Conservation (phyloP, 2,329 filamentous ascomycete genomes). For the Sphaceloma murrayae region DNA sequence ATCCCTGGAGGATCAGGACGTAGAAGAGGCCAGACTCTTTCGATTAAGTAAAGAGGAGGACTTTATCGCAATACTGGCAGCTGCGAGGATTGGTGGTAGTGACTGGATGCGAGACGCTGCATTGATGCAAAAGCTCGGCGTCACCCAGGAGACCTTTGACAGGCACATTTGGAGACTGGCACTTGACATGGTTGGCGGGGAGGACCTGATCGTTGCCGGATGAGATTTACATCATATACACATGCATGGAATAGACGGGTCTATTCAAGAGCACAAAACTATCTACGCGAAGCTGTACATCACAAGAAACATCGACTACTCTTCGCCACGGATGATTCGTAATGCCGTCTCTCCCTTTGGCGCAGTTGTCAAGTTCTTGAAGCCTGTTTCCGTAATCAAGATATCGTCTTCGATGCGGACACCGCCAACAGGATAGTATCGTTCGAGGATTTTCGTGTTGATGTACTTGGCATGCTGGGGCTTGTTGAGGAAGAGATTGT, state of each 20-base stretch:
- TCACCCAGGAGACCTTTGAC: not conserved
- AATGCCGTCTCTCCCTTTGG: constrained; percentile 60
- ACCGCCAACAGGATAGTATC: constrained; percentile 75
- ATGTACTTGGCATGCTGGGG: constrained; percentile 67
- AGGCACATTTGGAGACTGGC: constrained; percentile 12
- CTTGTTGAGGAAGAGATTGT: constrained; percentile 61
- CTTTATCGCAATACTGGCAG: constrained; percentile 2
- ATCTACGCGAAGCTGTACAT: no score
- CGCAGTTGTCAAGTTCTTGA: constrained; percentile 63
- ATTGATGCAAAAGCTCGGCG: constrained; percentile 5
- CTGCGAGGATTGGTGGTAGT: constrained; percentile 4
- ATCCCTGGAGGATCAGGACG: constrained; percentile 9
- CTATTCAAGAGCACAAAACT: no score
- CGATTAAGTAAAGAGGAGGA: constrained; percentile 1
- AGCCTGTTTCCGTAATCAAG: constrained; percentile 58
- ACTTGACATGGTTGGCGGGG: constrained; percentile 8
- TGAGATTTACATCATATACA: no score
- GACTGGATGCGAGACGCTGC: constrained; percentile 9
- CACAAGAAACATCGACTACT: constrained; percentile 1
- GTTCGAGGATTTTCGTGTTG: constrained; percentile 59
- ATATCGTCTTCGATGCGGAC: constrained; percentile 67
- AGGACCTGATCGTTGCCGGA: not conserved
- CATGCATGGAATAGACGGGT: constrained; percentile 1
- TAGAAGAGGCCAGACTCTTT: no score
- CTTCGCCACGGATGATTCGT: constrained; percentile 37